Conservation (phyloP, 768 basidiomycete species). For the Amanita inopinata region DNA sequence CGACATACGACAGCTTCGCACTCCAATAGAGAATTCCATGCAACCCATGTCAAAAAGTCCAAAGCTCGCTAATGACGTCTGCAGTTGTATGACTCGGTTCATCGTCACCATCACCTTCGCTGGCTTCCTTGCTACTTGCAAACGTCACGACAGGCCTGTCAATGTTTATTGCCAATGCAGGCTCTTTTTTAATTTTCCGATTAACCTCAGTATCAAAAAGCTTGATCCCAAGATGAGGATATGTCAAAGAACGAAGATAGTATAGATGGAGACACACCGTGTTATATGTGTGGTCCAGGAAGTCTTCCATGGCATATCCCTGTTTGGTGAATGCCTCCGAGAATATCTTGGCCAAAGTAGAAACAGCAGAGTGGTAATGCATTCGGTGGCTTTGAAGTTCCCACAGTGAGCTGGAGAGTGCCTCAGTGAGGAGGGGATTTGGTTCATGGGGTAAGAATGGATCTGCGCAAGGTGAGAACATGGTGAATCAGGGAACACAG, state of each 20-base stretch:
- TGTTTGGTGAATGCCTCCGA: conserved; percentile 92
- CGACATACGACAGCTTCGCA: no score
- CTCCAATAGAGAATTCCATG: no score
- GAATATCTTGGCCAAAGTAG: conserved; percentile 81
- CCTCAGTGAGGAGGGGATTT: conserved; percentile 70
- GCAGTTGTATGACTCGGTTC: not conserved
- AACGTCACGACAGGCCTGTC: conserved; percentile 13
- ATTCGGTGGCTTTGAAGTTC: conserved; percentile 70
- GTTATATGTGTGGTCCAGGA: conserved; percentile 86
- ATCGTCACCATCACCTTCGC: not conserved
- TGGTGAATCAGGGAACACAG: not conserved
- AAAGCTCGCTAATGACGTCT: conserved; percentile 2
- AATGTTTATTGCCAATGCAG: conserved; percentile 39
- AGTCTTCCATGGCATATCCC: conserved; percentile 86
- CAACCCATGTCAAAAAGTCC: conserved; percentile 3
- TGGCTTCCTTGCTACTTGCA: not conserved
- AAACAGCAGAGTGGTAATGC: conserved; percentile 84
- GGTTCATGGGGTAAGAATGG: conserved; percentile 58
- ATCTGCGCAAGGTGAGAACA: conserved; percentile 24
- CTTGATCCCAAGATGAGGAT: conserved; percentile 38
- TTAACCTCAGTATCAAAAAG: conserved; percentile 79
- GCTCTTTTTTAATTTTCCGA: conserved; percentile 76
- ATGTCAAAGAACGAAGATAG: conserved; percentile 2
- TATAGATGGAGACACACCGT: conserved; percentile 42
- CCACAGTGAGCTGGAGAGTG: conserved; percentile 87